These are phyloP conservation scores for Aspergillus sparsus DNA, from an alignment of 495 filamentous ascomycete genomes.

Conservation along the genomic window DNA sequence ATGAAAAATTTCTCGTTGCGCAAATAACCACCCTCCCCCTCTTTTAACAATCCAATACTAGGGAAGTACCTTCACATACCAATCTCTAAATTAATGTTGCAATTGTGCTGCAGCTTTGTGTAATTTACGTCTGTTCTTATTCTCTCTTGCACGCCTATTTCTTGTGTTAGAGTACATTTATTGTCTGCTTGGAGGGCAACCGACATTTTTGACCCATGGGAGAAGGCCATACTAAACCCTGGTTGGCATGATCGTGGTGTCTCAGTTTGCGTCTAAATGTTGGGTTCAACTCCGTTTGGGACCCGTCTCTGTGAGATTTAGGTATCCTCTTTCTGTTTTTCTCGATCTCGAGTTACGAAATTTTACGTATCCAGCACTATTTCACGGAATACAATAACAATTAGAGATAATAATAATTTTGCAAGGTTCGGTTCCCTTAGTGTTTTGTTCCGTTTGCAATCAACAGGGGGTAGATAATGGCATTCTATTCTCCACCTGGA, in stretches of 20 bases:
- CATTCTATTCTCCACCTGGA: too few relatives aligned
- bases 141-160: conserved; percentile 17
- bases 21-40: neutral
- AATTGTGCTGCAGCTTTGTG: neutral
- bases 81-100: neutral
- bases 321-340: conserved; percentile 12
- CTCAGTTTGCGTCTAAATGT: conserved; percentile 32
- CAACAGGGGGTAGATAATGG: too few relatives aligned
- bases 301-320: conserved; percentile 25
- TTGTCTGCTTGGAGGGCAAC: conserved; percentile 21
- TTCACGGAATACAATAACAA: neutral
- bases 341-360: neutral
- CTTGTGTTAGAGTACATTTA: conserved; percentile 17
- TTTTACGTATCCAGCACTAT: neutral
- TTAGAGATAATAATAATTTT: neutral
- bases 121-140: conserved; percentile 11
- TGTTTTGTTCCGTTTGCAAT: too few relatives aligned
- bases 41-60: neutral
- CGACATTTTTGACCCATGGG: conserved; percentile 23
- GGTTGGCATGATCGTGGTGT: conserved; percentile 27
- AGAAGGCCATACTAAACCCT: conserved; percentile 24
- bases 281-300: conserved; percentile 28
- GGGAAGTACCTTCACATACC: neutral
- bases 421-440: too few relatives aligned
- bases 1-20: too few relatives aligned